phyloP scores from a whole-genome alignment of 2,329 filamentous ascomycete species.

The Neopestalotiopsis rosae region DNA sequence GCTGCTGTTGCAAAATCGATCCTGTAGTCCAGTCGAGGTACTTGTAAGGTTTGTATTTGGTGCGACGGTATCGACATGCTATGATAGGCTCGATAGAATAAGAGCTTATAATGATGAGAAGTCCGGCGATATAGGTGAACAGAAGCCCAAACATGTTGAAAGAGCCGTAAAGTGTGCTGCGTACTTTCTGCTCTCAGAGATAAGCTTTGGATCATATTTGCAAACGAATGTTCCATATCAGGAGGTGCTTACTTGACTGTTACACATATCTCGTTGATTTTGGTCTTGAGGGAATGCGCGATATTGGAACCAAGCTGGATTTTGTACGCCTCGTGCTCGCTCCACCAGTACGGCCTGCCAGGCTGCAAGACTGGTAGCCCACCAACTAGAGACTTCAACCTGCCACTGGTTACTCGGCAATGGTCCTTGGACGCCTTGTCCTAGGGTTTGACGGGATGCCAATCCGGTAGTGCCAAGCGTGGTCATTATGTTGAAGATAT shows the following conservation, averaged over 20 bases:
- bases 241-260: conserved; percentile 6
- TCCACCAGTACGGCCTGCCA: not conserved
- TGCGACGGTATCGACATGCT: not conserved
- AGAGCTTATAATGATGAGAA: no score
- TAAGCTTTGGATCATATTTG: no score
- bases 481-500: not conserved
- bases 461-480: not conserved
- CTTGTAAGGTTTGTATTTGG: not conserved
- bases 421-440: not conserved
- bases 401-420: conserved; percentile 11
- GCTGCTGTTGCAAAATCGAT: not conserved
- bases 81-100: not conserved
- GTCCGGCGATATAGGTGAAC: no score
- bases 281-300: not conserved
- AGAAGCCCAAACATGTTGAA: not conserved
- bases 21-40: not conserved
- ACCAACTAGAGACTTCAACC: not conserved
- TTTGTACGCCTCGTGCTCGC: not conserved
- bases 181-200: not conserved
- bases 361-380: not conserved
- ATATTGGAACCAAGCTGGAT: not conserved
- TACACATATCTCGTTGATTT: conserved; percentile 3
- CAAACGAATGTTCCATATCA: no score
- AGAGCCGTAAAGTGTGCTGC: not conserved
- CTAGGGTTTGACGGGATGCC: not conserved